Evolutionary conservation across 2,329 filamentous ascomycete genomes (phyloP).

Genomic region (Dothidotthia symphoricarpi): DNA sequence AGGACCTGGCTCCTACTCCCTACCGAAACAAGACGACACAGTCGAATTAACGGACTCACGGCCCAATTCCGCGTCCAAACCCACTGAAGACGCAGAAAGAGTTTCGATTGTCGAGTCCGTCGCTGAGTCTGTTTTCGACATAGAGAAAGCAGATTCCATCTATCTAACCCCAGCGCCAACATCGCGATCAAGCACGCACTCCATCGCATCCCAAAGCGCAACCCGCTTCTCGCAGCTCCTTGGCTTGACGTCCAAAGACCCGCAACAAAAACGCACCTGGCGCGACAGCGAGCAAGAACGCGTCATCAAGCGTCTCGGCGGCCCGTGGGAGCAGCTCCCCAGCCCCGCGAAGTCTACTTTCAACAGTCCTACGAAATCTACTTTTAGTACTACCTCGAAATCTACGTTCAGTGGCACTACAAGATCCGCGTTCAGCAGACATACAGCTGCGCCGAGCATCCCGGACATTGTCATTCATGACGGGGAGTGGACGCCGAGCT

Average conservation of each 20-base stretch:
- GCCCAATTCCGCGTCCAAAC: slow-evolving; percentile 9
- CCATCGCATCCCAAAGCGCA: slow-evolving; percentile 1
- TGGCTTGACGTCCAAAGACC: slow-evolving; percentile 5
- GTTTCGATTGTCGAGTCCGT: neutral
- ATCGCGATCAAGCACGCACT: slow-evolving; percentile 3
- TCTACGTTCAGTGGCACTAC: slow-evolving; percentile 9
- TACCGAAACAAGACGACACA: slow-evolving; percentile 7
- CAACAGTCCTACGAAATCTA: slow-evolving; percentile 5
- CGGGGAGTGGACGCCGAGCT: slow-evolving; percentile 5
- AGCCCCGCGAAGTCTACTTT: slow-evolving; percentile 8
- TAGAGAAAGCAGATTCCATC: slow-evolving; percentile 1
- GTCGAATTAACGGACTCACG: slow-evolving; percentile 20
- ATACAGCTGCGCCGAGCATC: slow-evolving; percentile 14
- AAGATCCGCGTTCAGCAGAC: slow-evolving; percentile 4
- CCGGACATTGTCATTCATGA: slow-evolving; percentile 1
- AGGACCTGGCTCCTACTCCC: slow-evolving; percentile 40
- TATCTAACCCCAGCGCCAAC: slow-evolving; percentile 1
- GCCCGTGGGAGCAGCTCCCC: slow-evolving; percentile 16
- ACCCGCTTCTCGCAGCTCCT: slow-evolving; percentile 5
- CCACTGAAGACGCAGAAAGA: neutral
- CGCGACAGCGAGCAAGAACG: slow-evolving; percentile 22
- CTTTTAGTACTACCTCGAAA: slow-evolving; percentile 4
- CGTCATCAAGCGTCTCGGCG: slow-evolving; percentile 20
- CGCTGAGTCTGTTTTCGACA: slow-evolving; percentile 1
- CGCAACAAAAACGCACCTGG: slow-evolving; percentile 17